phyloP scores from a whole-genome alignment of 2,329 filamentous ascomycete species.

The Talaromyces atroroseus region DNA sequence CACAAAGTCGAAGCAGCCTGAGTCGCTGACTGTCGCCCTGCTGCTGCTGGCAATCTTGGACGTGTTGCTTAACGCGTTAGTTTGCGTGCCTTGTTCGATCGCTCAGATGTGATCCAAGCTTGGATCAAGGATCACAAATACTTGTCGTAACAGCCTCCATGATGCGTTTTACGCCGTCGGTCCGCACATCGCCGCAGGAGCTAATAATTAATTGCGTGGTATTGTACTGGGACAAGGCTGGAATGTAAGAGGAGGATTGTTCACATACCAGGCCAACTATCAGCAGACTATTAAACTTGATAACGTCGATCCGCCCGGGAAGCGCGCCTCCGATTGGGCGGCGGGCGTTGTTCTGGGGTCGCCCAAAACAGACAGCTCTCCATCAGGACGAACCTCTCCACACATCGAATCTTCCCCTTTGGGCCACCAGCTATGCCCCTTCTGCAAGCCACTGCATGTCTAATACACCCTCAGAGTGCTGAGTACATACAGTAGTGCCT shows the following conservation, averaged over 20 bases:
- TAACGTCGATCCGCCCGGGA: conserved; percentile 8
- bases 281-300: conserved; percentile 9
- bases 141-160: conserved; percentile 1
- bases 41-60: neutral
- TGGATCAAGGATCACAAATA: conserved; percentile 10
- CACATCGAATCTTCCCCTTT: conserved; percentile 14
- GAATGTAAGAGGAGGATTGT: neutral
- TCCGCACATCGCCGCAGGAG: neutral
- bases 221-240: too few relatives aligned
- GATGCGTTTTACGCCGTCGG: neutral
- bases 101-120: conserved; percentile 1
- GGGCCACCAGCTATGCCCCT: conserved; percentile 15
- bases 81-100: conserved; percentile 8
- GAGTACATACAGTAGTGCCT: too few relatives aligned
- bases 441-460: conserved; percentile 26
- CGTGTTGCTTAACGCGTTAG: neutral
- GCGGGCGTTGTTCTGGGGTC: neutral
- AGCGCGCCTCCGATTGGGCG: neutral
- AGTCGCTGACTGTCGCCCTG: neutral
- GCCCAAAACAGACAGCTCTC: conserved; percentile 13
- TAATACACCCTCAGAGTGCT: too few relatives aligned
- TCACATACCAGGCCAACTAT: conserved; percentile 1
- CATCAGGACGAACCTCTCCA: conserved; percentile 10
- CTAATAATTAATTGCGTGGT: neutral
- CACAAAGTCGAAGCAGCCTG: neutral